Conservation (phyloP, 805 yeast genomes). For the Spathaspora passalidarum region DNA sequence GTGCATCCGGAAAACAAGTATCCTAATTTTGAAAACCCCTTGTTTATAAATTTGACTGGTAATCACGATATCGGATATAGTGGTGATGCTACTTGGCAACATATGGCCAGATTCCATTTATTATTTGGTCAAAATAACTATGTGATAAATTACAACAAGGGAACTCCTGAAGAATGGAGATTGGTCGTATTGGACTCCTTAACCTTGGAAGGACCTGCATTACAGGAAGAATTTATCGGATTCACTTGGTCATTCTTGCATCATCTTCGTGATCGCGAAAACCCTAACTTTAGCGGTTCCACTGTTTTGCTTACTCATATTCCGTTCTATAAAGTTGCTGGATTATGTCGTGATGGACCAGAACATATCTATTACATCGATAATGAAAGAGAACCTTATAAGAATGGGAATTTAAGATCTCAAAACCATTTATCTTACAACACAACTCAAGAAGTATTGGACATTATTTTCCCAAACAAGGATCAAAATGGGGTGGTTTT, state of each 20-base stretch:
- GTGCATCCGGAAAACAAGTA: constrained; percentile 23
- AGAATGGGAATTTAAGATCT: constrained; percentile 67
- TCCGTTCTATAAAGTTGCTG: constrained; percentile 79
- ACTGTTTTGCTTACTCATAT: constrained; percentile 85
- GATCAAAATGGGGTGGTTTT: constrained; percentile 72
- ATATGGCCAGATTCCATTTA: constrained; percentile 71
- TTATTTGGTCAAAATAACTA: constrained; percentile 85
- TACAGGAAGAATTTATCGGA: constrained; percentile 64
- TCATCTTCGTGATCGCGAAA: constrained; percentile 47
- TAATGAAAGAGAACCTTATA: constrained; percentile 60
- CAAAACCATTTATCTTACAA: constrained; percentile 81
- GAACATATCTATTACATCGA: constrained; percentile 45
- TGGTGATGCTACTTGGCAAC: constrained; percentile 92
- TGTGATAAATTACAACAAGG: constrained; percentile 66
- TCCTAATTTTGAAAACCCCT: constrained; percentile 51
- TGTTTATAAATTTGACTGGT: constrained; percentile 83
- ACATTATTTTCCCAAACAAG: constrained; percentile 63
- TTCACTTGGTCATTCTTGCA: constrained; percentile 75
- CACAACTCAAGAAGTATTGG: constrained; percentile 63
- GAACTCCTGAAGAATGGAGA: constrained; percentile 74
- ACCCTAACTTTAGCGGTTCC: constrained; percentile 59
- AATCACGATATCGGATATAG: constrained; percentile 95
- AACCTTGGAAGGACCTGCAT: constrained; percentile 85
- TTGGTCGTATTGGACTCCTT: constrained; percentile 84
- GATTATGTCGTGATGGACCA: constrained; percentile 88